phyloP scores from a whole-genome alignment of 495 filamentous ascomycete genomes.

The Chaetomidium leptoderma region DNA sequence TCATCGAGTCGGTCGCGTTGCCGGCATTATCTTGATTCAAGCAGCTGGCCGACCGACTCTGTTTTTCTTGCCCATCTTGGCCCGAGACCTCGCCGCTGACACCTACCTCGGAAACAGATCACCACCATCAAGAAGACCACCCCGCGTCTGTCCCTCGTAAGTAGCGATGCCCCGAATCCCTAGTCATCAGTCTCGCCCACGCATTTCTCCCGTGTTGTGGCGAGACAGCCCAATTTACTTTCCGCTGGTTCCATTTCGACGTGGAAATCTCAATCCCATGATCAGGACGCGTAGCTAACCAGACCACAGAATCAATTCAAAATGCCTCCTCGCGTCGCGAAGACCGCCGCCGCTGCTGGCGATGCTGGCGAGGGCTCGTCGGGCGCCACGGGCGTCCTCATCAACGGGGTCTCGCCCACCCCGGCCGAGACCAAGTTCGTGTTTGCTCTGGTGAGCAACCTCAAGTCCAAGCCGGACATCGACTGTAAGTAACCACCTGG shows the following conservation, averaged over 20 bases:
- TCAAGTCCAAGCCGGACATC: slow-evolving; percentile 12
- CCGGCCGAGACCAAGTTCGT: slow-evolving; percentile 1
- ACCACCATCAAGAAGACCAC: neutral
- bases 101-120: neutral
- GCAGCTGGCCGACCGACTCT: neutral
- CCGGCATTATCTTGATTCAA: neutral
- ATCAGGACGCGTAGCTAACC: neutral
- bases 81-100: neutral
- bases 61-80: too few species aligned
- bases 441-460: slow-evolving; percentile 2
- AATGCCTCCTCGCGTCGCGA: slow-evolving; percentile 11
- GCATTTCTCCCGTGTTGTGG: neutral
- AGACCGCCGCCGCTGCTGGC: neutral
- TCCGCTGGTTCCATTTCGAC: neutral
- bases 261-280: neutral
- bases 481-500: too few species aligned
- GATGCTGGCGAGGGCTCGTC: neutral
- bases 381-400: neutral
- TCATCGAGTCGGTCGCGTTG: neutral
- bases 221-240: neutral
- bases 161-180: neutral
- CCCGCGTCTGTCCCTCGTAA: neutral
- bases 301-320: neutral
- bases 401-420: neutral
- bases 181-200: neutral